Evolutionary conservation across 2,329 filamentous ascomycete species (phyloP).

Genomic region (Ophiostoma quercus): DNA sequence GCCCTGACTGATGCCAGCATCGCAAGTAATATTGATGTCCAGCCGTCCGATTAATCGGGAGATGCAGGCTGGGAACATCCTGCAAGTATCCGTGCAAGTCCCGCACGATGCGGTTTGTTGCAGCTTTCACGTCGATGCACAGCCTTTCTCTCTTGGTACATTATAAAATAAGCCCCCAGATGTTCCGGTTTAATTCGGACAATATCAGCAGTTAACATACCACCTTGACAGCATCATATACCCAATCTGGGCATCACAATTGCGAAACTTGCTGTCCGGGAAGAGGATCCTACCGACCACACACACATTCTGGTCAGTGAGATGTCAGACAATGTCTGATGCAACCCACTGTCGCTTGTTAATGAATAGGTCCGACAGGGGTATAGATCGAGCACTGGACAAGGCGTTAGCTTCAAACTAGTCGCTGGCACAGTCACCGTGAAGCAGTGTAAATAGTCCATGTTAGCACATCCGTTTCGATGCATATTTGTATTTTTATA

Average conservation of each 20-base stretch:
- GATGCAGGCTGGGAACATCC: neutral
- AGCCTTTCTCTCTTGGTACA: neutral
- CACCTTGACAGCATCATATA: neutral
- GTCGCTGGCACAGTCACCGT: neutral
- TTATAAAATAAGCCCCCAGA: neutral
- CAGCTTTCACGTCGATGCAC: neutral
- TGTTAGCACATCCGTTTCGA: neutral
- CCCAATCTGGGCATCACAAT: neutral
- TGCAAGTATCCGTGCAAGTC: neutral
- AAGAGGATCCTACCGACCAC: neutral
- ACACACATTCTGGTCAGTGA: neutral
- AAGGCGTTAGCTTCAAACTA: neutral
- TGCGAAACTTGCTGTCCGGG: neutral
- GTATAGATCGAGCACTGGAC: neutral
- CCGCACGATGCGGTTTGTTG: neutral
- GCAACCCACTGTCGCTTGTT: neutral
- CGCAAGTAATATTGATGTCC: too few relatives aligned
- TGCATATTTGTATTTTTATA: neutral
- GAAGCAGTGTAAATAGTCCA: neutral
- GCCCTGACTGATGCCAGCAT: neutral
- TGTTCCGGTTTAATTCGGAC: neutral
- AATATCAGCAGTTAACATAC: neutral
- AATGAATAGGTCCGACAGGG: neutral
- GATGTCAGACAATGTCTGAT: constrained; percentile 1
- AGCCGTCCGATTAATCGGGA: neutral